Base-by-base conservation (phyloP, 108 stramenopile species). In the Cylindrotheca closterium region DNA sequence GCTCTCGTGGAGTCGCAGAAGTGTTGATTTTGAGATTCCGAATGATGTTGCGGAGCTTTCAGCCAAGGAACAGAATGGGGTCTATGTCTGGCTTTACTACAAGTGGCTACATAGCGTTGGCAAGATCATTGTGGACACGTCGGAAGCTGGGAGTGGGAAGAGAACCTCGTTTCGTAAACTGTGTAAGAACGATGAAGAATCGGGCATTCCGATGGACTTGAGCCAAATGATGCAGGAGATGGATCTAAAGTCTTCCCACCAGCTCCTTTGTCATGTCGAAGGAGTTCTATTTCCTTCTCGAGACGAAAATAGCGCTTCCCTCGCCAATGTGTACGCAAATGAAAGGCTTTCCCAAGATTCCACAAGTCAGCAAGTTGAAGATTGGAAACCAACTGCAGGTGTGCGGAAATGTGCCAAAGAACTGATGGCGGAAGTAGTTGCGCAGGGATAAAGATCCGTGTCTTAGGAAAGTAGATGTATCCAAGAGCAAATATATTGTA, bases 251-350 rank as follows among this genome's bases (percentile, higher is more conserved):
- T 10, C 37, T 15, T 42, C 15, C 10, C 37, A 64, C 2, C n/a
- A 30, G 1, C n/a, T 63, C 49, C 30, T 73, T 42, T 2, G 37
- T 7, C 37, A 45, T 27, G 31, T 65, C 8, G 71, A 73, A 32
- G 48, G 60, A 7, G 2, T 55, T 22, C 28, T 68, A 22, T 65
- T 60, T 22, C 47, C 60, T 19, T 54, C 56, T 0, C 64, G 58
- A 58, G 19, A 31, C 21, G 63, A 69, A 37, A 69, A 65, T 10
- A 23, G 5, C n/a, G 5, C 21, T 22, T 31, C 30, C 5, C n/a
- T 65, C n/a, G 42, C 60, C 15, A 75, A 76, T 45, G 53, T 67
- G 15, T 76, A 76, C 29, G 63, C 68, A 29, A 76, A 76, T 31
- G 42, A 22, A 3, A 23, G 12, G 1, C 1, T 25, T 24, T 2